phyloP scores from a whole-genome alignment of 495 filamentous ascomycete species.

The Hypoxylon subgilvum region DNA sequence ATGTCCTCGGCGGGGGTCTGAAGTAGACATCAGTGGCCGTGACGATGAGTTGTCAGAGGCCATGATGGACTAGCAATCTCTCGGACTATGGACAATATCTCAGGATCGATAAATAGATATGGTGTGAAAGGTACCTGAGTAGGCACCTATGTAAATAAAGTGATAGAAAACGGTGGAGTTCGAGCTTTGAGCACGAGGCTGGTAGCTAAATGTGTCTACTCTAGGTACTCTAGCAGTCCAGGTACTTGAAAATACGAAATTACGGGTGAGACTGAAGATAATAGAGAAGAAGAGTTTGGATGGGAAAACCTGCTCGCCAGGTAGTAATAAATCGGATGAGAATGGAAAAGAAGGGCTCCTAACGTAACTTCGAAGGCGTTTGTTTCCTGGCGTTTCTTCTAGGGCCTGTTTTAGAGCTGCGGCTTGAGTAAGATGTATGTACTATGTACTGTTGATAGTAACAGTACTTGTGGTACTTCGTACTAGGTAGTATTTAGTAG shows the following conservation, averaged over 20 bases:
- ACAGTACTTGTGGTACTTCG: too few species aligned
- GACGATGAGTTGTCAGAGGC: slow-evolving; percentile 33
- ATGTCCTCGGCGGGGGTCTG: slow-evolving; percentile 24
- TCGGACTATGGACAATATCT: too few species aligned
- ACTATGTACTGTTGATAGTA: too few species aligned
- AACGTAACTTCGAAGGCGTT: slow-evolving; percentile 5
- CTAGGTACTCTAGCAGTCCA: too few species aligned
- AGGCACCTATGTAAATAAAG: too few species aligned
- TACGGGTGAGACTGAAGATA: background rate
- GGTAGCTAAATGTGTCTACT: too few species aligned
- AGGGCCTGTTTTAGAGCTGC: slow-evolving; percentile 29
- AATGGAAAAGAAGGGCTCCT: background rate
- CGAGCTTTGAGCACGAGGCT: too few species aligned
- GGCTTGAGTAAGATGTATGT: too few species aligned
- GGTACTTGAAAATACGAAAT: background rate
- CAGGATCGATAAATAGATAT: too few species aligned
- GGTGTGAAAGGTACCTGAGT: too few species aligned
- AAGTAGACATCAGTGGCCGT: slow-evolving; percentile 12
- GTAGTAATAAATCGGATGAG: slow-evolving; percentile 7
- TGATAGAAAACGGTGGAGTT: too few species aligned
- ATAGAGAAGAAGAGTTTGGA: background rate
- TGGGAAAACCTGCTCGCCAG: background rate
- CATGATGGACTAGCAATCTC: too few species aligned
- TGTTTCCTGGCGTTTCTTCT: slow-evolving; percentile 19
- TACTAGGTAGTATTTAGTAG: background rate